Evolutionary conservation across 2,329 filamentous ascomycete genomes (phyloP), one percentile per base, ranked within the genome.

Genomic region (Malbranchea cinnamomea): DNA sequence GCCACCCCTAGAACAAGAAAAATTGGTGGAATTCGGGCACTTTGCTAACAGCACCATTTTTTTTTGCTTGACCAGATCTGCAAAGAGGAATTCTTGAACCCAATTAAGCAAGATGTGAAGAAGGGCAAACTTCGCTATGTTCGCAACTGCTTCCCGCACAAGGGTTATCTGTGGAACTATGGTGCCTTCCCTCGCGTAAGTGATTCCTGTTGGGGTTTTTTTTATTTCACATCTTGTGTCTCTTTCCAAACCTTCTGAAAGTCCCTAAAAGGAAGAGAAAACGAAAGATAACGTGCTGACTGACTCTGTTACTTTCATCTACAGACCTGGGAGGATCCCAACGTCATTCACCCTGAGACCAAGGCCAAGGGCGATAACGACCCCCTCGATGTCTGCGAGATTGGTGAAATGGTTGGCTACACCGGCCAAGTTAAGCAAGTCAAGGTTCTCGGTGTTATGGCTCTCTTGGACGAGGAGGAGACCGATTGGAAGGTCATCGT

Each of bases 401-500:
- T 98, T 49, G 89, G 89, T 53, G 89, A 98, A 74, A 74, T 93
- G 37, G 89, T 98, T 50, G 83, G 81, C 60, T 91, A 92, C 71
- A 71, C 77, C 38, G 89, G 89, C 48, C 87, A 98, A 68, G 68
- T 98, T 62, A 98, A 95, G 75, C 89, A 95, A 68, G 89, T 98
- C 74, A 98, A 95, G 78, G 82, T 95, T 41, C 80, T 98, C 42
- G 89, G 89, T 62, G 84, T 95, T 57, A 98, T 98, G 89, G 89
- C 89, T 46, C 75, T 98, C 45, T 81, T 98, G 43, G 89, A 98
- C 52, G 89, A 98, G 74, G 89, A 91, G 62, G 89, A 98, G 78
- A 98, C 89, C 42, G 89, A 98, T 74, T 98, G 89, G 89, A 98
- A 98, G 77, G 83, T 98, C 67, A 95, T 98, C 50, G 89, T 95